Percentiles rank a stretch among this genome's conserved stretches.
Evolutionary conservation across 2,329 filamentous ascomycete species (phyloP).

Genomic region (Orbilia javanica): DNA sequence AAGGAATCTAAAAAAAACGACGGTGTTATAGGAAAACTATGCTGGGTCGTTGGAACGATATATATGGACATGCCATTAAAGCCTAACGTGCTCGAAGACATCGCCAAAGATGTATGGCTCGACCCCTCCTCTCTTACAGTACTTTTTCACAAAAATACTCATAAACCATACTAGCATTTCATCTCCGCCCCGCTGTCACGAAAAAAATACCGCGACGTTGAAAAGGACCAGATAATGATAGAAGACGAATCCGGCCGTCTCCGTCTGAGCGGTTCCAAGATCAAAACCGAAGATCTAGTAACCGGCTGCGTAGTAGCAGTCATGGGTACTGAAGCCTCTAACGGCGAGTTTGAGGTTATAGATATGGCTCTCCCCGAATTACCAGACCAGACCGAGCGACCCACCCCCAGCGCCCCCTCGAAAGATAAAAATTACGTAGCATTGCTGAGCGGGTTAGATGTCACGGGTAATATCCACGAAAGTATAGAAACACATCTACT

Average conservation of each 20-base stretch:
- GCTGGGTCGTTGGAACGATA: constrained; percentile 93
- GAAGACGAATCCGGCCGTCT: constrained; percentile 96
- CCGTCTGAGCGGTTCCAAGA: constrained; percentile 77
- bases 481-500: constrained; percentile 81
- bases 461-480: constrained; percentile 81
- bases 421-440: constrained; percentile 71
- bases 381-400: constrained; percentile 82
- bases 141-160: neutral
- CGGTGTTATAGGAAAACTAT: constrained; percentile 71
- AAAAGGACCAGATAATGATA: constrained; percentile 80
- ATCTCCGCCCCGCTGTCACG: constrained; percentile 83
- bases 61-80: constrained; percentile 98
- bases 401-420: constrained; percentile 71
- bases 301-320: constrained; percentile 96
- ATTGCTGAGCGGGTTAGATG: constrained; percentile 87
- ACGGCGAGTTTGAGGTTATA: constrained; percentile 92
- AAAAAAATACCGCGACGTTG: constrained; percentile 77
- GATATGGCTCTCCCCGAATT: constrained; percentile 91
- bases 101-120: constrained; percentile 84
- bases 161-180: constrained; percentile 75
- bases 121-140: neutral
- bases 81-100: constrained; percentile 94
- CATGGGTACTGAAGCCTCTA: constrained; percentile 90
- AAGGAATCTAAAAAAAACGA: constrained; percentile 13
- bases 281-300: constrained; percentile 79